Evolutionary conservation across 345 rosid genomes (phyloP), one percentile per base, ranked within the genome.

Genomic region (Eutrema heterophyllum): DNA sequence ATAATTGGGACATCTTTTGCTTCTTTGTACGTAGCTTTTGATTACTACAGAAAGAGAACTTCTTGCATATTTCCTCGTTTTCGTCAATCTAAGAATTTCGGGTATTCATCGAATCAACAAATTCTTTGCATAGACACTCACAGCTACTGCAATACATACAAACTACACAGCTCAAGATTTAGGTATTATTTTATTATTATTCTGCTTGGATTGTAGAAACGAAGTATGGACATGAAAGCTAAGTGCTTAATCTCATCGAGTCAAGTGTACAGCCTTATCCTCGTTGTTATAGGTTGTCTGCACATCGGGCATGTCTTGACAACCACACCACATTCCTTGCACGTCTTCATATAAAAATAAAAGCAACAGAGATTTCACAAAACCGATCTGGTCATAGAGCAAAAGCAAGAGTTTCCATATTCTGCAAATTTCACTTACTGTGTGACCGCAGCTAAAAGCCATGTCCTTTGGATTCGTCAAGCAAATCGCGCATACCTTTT

Each of bases 401-500:
- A 62, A n/a, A n/a, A 29, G 57, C 21, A 40, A 71, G 27, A 12
- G 58, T 65, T 24, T 11, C 0, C 9, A 32, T 49, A 16, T 50
- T 68, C 21, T 43, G 14, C 9, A 44, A 67, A 61, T 64, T 71
- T 75, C 63, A 81, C 97, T 71, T 72, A 95, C 99, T 68, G 53
- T 56, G 78, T 95, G 99, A 61, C 99, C 99, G 58, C 99, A 95
- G 75, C 93, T 88, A 75, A 95, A 95, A 60, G 99, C 99, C 97
- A 95, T 81, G 83, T 95, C 88, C 84, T 84, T 95, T 2, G 92
- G 89, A 71, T 89, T 91, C 29, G 89, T 84, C 88, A 85, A 78
- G 89, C 99, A 95, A 81, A 95, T 91, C 29, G 99, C 92, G 79
- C 99, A 95, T 63, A 88, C 95, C 98, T 93, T 78, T 62, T 40